A percentile compares a stretch with the other conserved stretches of the same genome.
Conservation (phyloP, 805 yeast genomes). For the Candida mattraensis region DNA sequence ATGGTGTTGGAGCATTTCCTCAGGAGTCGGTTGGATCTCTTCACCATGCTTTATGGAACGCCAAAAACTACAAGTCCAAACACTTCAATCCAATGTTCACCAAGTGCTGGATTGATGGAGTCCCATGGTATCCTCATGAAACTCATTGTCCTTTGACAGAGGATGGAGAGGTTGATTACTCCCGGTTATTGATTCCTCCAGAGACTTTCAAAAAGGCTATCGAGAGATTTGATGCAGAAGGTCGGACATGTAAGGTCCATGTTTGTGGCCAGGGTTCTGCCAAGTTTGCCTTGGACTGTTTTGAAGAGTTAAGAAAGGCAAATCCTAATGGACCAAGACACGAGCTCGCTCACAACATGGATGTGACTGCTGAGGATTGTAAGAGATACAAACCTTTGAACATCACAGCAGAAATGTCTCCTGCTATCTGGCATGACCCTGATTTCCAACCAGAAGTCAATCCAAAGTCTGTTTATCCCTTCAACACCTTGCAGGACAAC, state of each 20-base stretch:
- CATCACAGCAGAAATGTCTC: conserved; percentile 31
- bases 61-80: conserved; percentile 24
- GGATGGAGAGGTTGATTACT: conserved; percentile 22
- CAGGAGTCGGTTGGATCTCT: conserved; percentile 26
- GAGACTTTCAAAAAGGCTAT: conserved; percentile 27
- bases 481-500: conserved; percentile 23
- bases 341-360: conserved; percentile 31
- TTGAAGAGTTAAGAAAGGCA: conserved; percentile 25
- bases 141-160: conserved; percentile 24
- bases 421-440: conserved; percentile 30
- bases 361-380: conserved; percentile 26
- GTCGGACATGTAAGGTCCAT: conserved; percentile 27
- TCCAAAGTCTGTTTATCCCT: conserved; percentile 29
- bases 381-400: conserved; percentile 23
- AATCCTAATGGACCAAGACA: conserved; percentile 28
- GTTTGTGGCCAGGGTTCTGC: conserved; percentile 29
- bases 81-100: conserved; percentile 28
- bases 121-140: conserved; percentile 28
- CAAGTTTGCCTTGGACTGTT: conserved; percentile 26
- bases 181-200: conserved; percentile 25
- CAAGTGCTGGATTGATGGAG: conserved; percentile 31
- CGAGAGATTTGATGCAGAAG: conserved; percentile 27
- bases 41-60: conserved; percentile 24
- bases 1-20: conserved; percentile 29
- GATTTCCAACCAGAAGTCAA: conserved; percentile 28